Conservation (phyloP, 2,329 filamentous ascomycete species). For the Talaromyces marneffei region DNA sequence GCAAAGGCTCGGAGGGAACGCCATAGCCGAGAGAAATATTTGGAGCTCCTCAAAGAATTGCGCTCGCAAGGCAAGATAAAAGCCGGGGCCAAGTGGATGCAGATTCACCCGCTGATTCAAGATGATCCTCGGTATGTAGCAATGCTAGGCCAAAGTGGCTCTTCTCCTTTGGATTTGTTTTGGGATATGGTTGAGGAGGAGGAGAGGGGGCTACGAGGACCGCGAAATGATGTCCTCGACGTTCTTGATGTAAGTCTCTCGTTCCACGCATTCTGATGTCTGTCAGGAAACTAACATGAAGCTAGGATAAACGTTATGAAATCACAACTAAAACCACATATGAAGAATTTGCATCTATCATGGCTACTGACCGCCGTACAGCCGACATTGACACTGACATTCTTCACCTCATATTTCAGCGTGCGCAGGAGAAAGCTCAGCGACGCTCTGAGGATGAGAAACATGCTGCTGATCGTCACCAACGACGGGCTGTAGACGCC, state of each 20-base stretch:
- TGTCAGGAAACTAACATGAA: not conserved
- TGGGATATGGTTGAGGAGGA: slow-evolving; percentile 95
- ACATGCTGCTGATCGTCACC: slow-evolving; percentile 72
- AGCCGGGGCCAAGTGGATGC: slow-evolving; percentile 83
- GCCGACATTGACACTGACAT: slow-evolving; percentile 77
- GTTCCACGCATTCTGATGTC: not conserved
- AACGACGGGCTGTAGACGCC: slow-evolving; percentile 76
- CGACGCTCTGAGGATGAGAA: slow-evolving; percentile 80
- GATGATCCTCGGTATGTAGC: slow-evolving; percentile 75
- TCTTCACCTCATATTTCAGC: slow-evolving; percentile 75
- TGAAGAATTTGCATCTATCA: slow-evolving; percentile 76
- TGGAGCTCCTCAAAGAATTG: slow-evolving; percentile 67
- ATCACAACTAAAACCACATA: slow-evolving; percentile 79
- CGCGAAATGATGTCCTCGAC: slow-evolving; percentile 77
- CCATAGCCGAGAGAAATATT: slow-evolving; percentile 76
- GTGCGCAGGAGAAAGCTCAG: slow-evolving; percentile 78
- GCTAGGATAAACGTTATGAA: slow-evolving; percentile 82
- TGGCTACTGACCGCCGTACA: slow-evolving; percentile 82
- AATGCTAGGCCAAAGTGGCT: slow-evolving; percentile 79
- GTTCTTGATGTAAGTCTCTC: slow-evolving; percentile 68
- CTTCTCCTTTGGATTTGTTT: slow-evolving; percentile 83
- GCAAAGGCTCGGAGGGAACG: slow-evolving; percentile 75
- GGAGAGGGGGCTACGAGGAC: slow-evolving; percentile 74
- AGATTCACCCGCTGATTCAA: slow-evolving; percentile 67
- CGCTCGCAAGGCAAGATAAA: slow-evolving; percentile 74